phyloP scores from a whole-genome alignment of 345 rosid genomes.

The Syzygium oleosum region DNA sequence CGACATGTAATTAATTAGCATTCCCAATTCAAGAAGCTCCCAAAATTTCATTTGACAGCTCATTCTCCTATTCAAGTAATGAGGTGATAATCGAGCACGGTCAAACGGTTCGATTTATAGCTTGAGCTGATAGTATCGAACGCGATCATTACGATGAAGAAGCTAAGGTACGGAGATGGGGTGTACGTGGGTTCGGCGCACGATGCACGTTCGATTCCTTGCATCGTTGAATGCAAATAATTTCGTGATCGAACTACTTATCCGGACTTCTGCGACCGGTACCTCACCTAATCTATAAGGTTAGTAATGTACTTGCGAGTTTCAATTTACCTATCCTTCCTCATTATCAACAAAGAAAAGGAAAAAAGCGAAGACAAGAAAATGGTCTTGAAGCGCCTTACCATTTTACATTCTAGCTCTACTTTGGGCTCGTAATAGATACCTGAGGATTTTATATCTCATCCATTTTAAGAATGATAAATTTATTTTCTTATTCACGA shows the following conservation, averaged over 20 bases:
- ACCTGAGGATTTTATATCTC: neutral
- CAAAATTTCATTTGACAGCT: neutral
- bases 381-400: neutral
- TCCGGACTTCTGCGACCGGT: rapidly evolving
- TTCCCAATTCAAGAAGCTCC: neutral
- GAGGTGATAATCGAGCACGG: neutral
- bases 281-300: neutral
- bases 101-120: neutral
- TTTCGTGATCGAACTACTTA: neutral
- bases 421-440: neutral
- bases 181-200: neutral
- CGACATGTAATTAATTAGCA: neutral
- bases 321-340: neutral
- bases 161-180: neutral
- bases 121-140: neutral
- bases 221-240: neutral
- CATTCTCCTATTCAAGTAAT: neutral
- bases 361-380: too few species aligned
- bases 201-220: neutral
- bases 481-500: too few species aligned
- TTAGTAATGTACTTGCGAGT: neutral
- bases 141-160: neutral
- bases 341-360: neutral
- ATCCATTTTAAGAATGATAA: too few species aligned
- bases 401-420: neutral